Conservation (phyloP, 2,329 filamentous ascomycete genomes). For the Elsinoe perseae region DNA sequence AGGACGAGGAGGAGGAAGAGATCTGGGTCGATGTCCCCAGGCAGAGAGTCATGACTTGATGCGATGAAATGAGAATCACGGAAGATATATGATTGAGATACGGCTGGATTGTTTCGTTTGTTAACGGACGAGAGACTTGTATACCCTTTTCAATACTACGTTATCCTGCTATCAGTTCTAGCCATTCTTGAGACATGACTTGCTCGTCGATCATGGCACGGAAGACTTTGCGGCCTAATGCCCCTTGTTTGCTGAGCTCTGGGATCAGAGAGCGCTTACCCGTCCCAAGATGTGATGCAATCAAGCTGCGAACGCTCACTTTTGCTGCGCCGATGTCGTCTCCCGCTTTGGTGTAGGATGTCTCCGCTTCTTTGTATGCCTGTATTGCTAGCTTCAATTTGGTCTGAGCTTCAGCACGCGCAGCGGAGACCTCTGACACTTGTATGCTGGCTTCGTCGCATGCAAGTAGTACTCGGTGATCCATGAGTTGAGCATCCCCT, state of each 20-base stretch:
- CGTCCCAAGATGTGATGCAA: background rate
- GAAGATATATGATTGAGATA: background rate
- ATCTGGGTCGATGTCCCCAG: conserved; percentile 7
- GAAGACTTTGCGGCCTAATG: background rate
- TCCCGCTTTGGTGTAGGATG: background rate
- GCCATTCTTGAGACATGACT: background rate
- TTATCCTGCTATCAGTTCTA: background rate
- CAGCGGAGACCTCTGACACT: background rate
- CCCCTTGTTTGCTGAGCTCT: background rate
- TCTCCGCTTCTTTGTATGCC: background rate
- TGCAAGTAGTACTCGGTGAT: background rate
- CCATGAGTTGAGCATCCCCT: background rate
- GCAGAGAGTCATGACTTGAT: background rate
- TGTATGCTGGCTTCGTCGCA: background rate
- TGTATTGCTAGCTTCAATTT: background rate
- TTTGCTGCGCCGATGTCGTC: conserved; percentile 1
- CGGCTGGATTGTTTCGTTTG: background rate
- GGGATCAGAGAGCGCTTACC: background rate
- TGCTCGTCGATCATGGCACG: conserved; percentile 3
- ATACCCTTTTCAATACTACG: conserved; percentile 6
- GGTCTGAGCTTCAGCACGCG: background rate
- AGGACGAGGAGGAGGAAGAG: conserved; percentile 4
- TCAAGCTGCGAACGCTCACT: background rate
- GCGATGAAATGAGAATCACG: background rate
- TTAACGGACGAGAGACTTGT: background rate